Base-by-base conservation (phyloP, 306 rosid species). In the Myrica gale region DNA sequence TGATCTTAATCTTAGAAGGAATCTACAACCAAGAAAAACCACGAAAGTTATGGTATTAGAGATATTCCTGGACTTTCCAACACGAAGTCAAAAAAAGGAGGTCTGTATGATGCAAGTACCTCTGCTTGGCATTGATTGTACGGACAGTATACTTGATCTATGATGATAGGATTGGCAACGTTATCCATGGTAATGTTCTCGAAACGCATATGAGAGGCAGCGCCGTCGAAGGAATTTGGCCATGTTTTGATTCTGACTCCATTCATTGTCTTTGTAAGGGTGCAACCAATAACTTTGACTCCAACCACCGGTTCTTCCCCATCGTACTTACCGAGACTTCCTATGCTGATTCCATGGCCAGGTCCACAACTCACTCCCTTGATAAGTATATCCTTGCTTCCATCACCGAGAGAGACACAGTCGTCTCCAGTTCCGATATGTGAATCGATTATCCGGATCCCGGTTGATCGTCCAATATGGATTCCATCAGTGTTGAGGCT, bases 81-180 rank as follows among this genome's bases (percentile, higher is more conserved):
- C 13, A 60, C 0, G 0, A 26, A 53, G 57, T 51, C 55, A 51
- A 1, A n/a, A 2, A 4, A 50, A 56, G 20, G 10, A 56, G 37
- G 7, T 9, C 20, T 11, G 20, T 7, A 7, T 20, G 0, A 62
- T 12, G 26, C 57, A 20, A 9, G 6, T 19, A 85, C 89, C 84
- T 69, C 1, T 42, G 44, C 54, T 1, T 71, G 57, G 72, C 92
- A 88, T 0, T 78, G 77, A 23, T 82, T 80, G 78, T 79, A 85
- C 4, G 91, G 91, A 74, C 92, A 88, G 26, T 90, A 87, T 42
- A 75, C 84, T 79, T 88, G 92, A 62, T 90, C 87, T 3, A 86
- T 72, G 37, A 88, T 9, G 15, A 90, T 19, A 0, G 90, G 88
- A 56, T 73, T 79, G 5, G 1, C 1, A n/a, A 88, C 92, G 45